Evolutionary conservation across 1,284 basidiomycete genomes (phyloP), one percentile per base, ranked within the genome.

Genomic region (Cystobasidiaceae sp.): DNA sequence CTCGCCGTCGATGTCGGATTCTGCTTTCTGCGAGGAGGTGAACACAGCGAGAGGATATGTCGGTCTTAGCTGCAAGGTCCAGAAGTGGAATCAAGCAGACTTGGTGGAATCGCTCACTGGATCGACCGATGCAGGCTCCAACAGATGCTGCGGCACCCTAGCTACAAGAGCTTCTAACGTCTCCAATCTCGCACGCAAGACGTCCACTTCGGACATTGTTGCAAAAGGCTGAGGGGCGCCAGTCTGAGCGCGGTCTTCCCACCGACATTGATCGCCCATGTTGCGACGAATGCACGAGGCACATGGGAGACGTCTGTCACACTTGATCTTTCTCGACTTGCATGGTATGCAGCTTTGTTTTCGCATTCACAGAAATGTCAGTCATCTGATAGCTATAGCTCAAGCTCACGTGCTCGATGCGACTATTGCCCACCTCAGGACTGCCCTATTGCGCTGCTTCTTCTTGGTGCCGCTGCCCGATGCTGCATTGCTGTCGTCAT

Each of bases 141-240:
- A 51, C 28, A 55, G 23, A 30, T 45, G 43, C 23, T 48, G 23
- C 2, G 61, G 43, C 41, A 64, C 56, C 41, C 52, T 34, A 9
- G 61, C 19, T 56, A 46, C 41, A 1, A 55, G 30, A 28, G 61
- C 27, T 48, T 59, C 56, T 1, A 55, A 23, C 6, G 37, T 25
- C 17, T 62, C 59, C 21, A 64, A 34, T 23, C 43, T 43, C 11
- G 51, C 52, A 2, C 49, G 51, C 15, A 64, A 28, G 19, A 34
- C 50, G 17, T 46, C 50, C 13, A 55, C 50, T 44, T 46, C 59
- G 28, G 17, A 41, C 15, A 37, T 30, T 5, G 25, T 41, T 1
- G 61, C 61, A 27, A 64, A 64, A n/a, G 61, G 61, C 39, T 64
- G 61, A 28, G 61, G 34, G 27, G 46, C 61, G 25, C 50, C 61